Evolutionary conservation across 805 yeast species (phyloP).

Genomic region (Metschnikowia similis): DNA sequence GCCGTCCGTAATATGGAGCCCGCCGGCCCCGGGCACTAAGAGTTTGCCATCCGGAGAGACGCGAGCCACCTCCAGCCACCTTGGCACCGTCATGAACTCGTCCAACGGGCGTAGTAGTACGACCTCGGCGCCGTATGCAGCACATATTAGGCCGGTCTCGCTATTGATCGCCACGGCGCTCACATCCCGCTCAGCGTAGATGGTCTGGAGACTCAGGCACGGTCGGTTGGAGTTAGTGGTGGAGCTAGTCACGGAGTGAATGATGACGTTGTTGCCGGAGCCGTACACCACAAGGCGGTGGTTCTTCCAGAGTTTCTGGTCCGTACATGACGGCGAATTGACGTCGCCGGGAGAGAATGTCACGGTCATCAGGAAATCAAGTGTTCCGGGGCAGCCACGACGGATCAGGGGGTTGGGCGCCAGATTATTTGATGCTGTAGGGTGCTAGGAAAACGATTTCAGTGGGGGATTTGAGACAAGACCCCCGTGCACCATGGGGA

Average conservation of each 20-base stretch:
- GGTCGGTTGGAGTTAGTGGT: not conserved
- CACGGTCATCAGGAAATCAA: constrained; percentile 44
- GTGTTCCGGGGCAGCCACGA: too few relatives aligned
- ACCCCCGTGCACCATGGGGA: too few relatives aligned
- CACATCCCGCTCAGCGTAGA: constrained; percentile 67
- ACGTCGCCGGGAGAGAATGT: constrained; percentile 86
- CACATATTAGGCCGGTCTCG: constrained; percentile 55
- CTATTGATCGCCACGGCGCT: constrained; percentile 60
- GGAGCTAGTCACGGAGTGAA: constrained; percentile 18
- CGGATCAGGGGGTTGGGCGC: too few relatives aligned
- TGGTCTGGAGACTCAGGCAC: constrained; percentile 57
- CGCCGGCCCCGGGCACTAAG: not conserved
- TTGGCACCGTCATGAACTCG: constrained; percentile 39
- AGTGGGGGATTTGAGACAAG: too few relatives aligned
- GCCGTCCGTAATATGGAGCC: too few relatives aligned
- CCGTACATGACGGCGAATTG: constrained; percentile 50
- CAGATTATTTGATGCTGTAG: too few relatives aligned
- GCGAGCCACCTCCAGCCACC: constrained; percentile 41
- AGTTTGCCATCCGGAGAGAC: constrained; percentile 5
- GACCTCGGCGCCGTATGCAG: constrained; percentile 44
- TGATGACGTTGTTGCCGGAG: constrained; percentile 82
- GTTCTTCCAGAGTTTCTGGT: constrained; percentile 62
- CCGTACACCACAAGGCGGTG: constrained; percentile 68
- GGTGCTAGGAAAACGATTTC: too few relatives aligned
- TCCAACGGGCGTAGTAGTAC: constrained; percentile 55